Percentiles rank a stretch among this genome's conserved stretches.
Conservation (phyloP, 2,329 filamentous ascomycete species). For the Hortaea werneckii region DNA sequence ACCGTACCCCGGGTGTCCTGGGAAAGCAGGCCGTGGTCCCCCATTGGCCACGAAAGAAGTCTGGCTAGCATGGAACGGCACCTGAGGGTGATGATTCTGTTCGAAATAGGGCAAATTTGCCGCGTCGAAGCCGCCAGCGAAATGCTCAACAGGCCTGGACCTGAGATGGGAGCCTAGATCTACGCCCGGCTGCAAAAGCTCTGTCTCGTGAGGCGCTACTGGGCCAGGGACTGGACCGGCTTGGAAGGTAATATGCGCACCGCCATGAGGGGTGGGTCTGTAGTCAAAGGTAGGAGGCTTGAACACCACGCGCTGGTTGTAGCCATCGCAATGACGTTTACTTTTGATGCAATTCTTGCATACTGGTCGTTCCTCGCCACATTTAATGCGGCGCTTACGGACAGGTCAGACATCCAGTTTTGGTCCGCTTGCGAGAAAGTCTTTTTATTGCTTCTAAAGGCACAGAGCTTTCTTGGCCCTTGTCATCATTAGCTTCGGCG, state of each 20-base stretch:
- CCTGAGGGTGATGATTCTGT: too few relatives aligned
- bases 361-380: conserved; percentile 76
- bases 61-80: too few relatives aligned
- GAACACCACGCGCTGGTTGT: conserved; percentile 71
- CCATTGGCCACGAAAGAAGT: too few relatives aligned
- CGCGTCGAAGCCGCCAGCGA: background rate
- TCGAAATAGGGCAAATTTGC: too few relatives aligned
- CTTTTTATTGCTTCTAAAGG: conserved; percentile 20
- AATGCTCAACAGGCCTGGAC: background rate
- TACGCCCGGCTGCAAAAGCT: background rate
- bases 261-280: conserved; percentile 36
- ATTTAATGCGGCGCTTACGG: conserved; percentile 93
- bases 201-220: conserved; percentile 2
- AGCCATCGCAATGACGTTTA: conserved; percentile 73
- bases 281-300: conserved; percentile 59
- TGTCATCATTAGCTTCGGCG: background rate
- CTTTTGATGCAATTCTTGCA: conserved; percentile 82
- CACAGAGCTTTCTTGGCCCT: conserved; percentile 11
- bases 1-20: too few relatives aligned
- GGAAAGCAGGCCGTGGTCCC: too few relatives aligned
- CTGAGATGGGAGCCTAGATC: too few relatives aligned
- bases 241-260: conserved; percentile 28
- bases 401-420: conserved; percentile 89
- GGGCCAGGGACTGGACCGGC: conserved; percentile 13
- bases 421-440: conserved; percentile 56